Conservation (phyloP, 2,329 filamentous ascomycete genomes). For the Hymenoscyphus infarciens region DNA sequence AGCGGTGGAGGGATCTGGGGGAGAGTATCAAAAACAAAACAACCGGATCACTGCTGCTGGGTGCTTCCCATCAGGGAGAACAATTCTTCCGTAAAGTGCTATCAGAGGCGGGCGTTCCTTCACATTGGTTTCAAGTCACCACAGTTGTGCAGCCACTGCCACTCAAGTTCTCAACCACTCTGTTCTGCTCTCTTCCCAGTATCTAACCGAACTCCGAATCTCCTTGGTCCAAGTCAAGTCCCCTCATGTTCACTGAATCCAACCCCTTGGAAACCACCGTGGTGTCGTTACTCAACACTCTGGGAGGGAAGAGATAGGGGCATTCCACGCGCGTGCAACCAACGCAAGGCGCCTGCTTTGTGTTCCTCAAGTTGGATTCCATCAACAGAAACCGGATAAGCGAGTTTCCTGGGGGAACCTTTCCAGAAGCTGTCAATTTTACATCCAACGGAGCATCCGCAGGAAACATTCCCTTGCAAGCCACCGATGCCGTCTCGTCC, state of each 20-base stretch:
- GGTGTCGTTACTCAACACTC: neutral
- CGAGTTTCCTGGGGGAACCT: neutral
- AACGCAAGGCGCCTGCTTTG: neutral
- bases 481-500: neutral
- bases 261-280: neutral
- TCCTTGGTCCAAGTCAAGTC: neutral
- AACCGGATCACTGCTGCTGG: neutral
- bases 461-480: neutral
- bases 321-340: neutral
- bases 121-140: neutral
- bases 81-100: neutral
- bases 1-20: neutral
- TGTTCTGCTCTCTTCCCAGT: neutral
- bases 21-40: neutral
- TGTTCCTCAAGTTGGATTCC: neutral
- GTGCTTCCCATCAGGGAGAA: neutral
- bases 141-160: neutral
- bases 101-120: neutral
- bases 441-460: neutral
- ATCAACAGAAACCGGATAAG: neutral
- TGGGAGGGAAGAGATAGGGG: neutral
- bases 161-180: neutral
- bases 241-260: neutral
- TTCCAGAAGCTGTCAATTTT: slow-evolving; percentile 1
- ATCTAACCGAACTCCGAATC: neutral